Base-by-base conservation (phyloP, 169 alveolate species). In the Plasmodium falciparum region DNA sequence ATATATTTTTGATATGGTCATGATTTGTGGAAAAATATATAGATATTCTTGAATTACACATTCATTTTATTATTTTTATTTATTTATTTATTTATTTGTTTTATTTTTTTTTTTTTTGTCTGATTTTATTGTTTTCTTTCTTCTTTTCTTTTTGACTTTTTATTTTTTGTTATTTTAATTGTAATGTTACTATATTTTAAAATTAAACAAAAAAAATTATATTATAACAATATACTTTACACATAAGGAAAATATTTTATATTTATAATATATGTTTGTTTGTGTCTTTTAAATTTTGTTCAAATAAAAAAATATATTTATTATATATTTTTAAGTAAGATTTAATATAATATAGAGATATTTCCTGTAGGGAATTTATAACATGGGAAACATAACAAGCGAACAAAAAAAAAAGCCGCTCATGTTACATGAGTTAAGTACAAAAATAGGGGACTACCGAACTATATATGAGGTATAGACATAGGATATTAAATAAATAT, bases 361-460 rank as follows among this genome's bases (percentile, higher is more conserved):
- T 8, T 7, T 29, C 5, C 7, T 39, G 24, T 43, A 43, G 39
- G 7, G 29, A 39, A 71, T 71, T 71, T 71, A 33, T 11, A 50
- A 71, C 13, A 78, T 78, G 89, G 89, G 89, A 59, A 78, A 78
- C 61, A 66, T 66, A 78, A 43, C 78, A 54, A 59, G 89, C 54
- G 89, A 58, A n/a, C 78, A 63, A 24, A 56, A 54, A 54, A 78
- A n/a, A 58, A 78, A 52, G 71, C 78, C 89, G 66, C 50, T 54
- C 26, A 78, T 50, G 24, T 56, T 78, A 59, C 76, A 49, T 43
- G 89, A 78, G 47, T 47, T 78, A 66, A 78, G 78, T 73, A 65
- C 89, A 78, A 65, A 78, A 70, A 66, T 78, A 39, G 89, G 89
- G 33, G 89, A 66, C 26, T 78, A 78, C 66, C 54, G 76, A 65